phyloP scores from a whole-genome alignment of 306 rosid species.

The Citrullus mucosospermus region DNA sequence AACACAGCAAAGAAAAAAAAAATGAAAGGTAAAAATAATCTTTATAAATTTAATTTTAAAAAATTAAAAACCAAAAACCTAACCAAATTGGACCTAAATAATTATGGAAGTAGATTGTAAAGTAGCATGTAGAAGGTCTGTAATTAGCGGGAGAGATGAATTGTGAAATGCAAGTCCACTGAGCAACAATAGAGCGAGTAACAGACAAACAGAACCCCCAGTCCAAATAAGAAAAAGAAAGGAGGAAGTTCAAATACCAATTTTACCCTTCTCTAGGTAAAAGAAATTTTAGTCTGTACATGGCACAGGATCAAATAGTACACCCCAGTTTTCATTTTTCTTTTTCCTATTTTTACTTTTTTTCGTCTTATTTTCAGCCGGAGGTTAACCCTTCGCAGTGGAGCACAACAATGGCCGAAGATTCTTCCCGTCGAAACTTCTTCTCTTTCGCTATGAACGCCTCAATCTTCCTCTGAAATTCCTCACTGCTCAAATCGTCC shows the following conservation, averaged over 20 bases:
- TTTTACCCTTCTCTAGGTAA: neutral
- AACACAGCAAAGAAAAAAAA: no score
- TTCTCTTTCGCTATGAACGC: slow-evolving; percentile 64
- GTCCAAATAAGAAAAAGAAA: neutral
- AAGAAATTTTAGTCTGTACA: neutral
- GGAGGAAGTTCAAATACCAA: neutral
- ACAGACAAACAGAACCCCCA: neutral
- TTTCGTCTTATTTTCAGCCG: neutral
- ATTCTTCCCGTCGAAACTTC: slow-evolving; percentile 55
- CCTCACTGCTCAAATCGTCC: slow-evolving; percentile 63
- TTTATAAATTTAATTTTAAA: no score
- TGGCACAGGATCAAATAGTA: neutral
- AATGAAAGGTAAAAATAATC: no score
- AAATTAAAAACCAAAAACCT: no score
- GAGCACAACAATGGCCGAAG: slow-evolving; percentile 35
- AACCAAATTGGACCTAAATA: no score
- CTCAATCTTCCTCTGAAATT: slow-evolving; percentile 60
- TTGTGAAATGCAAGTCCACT: neutral
- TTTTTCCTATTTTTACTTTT: neutral
- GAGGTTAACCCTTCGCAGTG: neutral
- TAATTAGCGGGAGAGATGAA: neutral
- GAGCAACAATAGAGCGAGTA: neutral
- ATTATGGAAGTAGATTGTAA: no score
- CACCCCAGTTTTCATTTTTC: neutral
- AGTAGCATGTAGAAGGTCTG: no score